Evolutionary conservation across 78 protist species (phyloP).

Genomic region (Protostelium mycophagum): DNA sequence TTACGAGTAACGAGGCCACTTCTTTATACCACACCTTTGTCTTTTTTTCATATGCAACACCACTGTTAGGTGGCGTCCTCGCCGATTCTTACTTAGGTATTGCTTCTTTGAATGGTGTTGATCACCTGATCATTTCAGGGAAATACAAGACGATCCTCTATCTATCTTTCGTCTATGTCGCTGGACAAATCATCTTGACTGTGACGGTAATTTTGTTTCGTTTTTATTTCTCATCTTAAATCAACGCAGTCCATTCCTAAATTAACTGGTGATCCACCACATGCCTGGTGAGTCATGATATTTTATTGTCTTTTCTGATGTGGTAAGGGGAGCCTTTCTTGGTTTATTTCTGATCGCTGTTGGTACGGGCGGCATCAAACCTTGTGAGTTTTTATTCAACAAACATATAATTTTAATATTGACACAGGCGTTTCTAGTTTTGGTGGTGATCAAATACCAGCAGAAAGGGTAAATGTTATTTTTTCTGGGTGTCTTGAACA

Average conservation of each 20-base stretch:
- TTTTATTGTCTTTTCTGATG: not conserved
- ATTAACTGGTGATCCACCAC: conserved; percentile 47
- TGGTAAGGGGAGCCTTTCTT: not conserved
- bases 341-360: conserved; percentile 63
- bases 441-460: conserved; percentile 69
- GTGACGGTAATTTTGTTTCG: conserved; percentile 13
- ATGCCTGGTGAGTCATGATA: conserved; percentile 30
- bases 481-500: too few relatives aligned
- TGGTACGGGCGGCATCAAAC: conserved; percentile 76
- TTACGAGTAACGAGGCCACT: conserved; percentile 32
- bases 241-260: conserved; percentile 28
- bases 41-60: conserved; percentile 26
- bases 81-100: conserved; percentile 37
- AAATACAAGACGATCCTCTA: conserved; percentile 49
- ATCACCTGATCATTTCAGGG: not conserved
- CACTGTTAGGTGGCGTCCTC: conserved; percentile 53
- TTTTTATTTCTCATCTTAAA: not conserved
- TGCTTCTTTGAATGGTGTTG: not conserved
- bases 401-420: not conserved
- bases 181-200: conserved; percentile 41
- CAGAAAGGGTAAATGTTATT: too few relatives aligned
- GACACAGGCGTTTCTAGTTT: conserved; percentile 38
- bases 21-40: conserved; percentile 38
- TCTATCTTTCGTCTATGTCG: conserved; percentile 36
- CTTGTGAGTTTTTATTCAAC: not conserved